Evolutionary conservation across 2,329 filamentous ascomycete species (phyloP), one percentile per base, ranked within the genome.

Genomic region (Colletotrichum simmondsii): DNA sequence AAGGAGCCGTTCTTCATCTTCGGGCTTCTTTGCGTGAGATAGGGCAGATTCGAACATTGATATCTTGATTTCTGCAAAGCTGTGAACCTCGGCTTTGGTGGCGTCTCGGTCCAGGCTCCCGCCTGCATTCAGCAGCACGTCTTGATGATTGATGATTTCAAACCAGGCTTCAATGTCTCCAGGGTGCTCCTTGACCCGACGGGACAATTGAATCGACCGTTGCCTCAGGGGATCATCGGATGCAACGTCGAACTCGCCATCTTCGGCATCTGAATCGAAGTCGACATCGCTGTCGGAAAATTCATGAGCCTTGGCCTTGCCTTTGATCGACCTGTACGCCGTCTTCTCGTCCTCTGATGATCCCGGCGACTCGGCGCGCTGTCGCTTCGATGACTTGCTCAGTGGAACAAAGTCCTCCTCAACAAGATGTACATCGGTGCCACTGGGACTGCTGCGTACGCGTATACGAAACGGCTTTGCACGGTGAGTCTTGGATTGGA

Each of bases 11-110:
- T 93, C 89, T 19, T 89, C 87, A 54, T 88, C 87, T 46, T 83
- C 77, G 1, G 84, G 81, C 1, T 80, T 79, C 4, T 76, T 75
- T 6, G 90, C 85, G 58, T 92, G 89, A 12, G 86, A 83, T 8
- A 98, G 81, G 0, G 95, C 95, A 73, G 94, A 92, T 75, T 96
- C 91, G 73, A 95, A 94, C 73, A 97, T 90, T 2, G 92, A 91
- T 2, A 97, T 84, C 75, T 94, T 96, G 68, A 98, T 91, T 75
- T 97, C 93, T 4, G 94, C 92, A 67, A 94, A 90, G 74, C 92
- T 92, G 74, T 88, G 88, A 63, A 86, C 84, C 78, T 97, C 93
- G 3, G 91, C 89, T 32, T 85, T 84, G 0, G 90, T 91, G 35
- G 78, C 81, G 52, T 82, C 85, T 54, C 79, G 86, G 78, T 83